Evolutionary conservation across 73 alveolate species (phyloP).

Genomic region (Paramecium sexaurelia): DNA sequence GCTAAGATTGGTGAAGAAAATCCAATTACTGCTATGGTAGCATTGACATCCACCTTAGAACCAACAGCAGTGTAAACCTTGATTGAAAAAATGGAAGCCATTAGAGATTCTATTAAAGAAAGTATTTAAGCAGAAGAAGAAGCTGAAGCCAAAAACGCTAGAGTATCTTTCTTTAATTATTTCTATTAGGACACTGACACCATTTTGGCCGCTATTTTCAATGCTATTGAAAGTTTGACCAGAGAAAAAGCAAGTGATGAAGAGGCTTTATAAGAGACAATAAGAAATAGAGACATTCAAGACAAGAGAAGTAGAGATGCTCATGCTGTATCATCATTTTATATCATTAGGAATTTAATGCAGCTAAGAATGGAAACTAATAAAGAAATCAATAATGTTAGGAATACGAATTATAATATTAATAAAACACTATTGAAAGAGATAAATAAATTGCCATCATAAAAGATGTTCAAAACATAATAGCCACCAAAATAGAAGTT

Average conservation of each 20-base stretch:
- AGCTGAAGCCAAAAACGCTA: constrained; percentile 58
- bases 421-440: constrained; percentile 56
- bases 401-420: constrained; percentile 42
- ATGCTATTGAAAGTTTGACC: constrained; percentile 55
- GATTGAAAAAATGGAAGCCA: constrained; percentile 58
- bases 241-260: constrained; percentile 58
- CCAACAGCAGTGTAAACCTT: constrained; percentile 53
- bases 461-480: constrained; percentile 35
- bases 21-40: constrained; percentile 64
- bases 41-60: constrained; percentile 56
- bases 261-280: constrained; percentile 46
- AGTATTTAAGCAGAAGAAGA: constrained; percentile 51
- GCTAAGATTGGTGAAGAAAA: constrained; percentile 61
- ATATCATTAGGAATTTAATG: constrained; percentile 44
- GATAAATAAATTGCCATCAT: constrained; percentile 63
- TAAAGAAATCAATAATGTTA: constrained; percentile 48
- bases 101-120: constrained; percentile 56
- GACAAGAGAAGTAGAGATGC: constrained; percentile 58
- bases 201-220: constrained; percentile 49
- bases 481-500: constrained; percentile 58
- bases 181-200: constrained; percentile 18
- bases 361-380: constrained; percentile 49
- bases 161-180: not conserved
- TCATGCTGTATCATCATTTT: constrained; percentile 48
- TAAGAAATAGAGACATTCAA: constrained; percentile 57